Evolutionary conservation across 805 yeast genomes (phyloP).

Genomic region (Wickerhamiella slavikovae): DNA sequence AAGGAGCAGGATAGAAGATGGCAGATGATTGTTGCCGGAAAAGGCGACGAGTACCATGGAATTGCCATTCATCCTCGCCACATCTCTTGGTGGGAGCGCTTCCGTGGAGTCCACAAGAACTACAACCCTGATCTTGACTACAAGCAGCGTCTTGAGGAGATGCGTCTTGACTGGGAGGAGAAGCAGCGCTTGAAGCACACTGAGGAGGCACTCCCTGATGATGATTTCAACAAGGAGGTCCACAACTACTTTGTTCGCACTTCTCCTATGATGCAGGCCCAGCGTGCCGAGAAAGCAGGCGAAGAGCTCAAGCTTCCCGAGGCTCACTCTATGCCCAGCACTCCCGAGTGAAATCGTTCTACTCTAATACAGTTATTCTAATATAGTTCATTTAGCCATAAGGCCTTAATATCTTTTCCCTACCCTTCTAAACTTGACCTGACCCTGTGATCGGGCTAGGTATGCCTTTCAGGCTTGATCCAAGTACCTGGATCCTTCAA

Average conservation of each 20-base stretch:
- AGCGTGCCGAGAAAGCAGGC: constrained; percentile 6
- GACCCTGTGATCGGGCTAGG: no score
- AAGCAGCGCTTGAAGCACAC: constrained; percentile 14
- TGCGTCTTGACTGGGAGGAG: constrained; percentile 19
- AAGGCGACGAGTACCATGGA: constrained; percentile 21
- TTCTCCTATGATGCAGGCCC: constrained; percentile 16
- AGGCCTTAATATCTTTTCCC: no score
- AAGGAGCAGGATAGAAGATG: constrained; percentile 21
- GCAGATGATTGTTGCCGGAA: constrained; percentile 17
- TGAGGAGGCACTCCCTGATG: constrained; percentile 9
- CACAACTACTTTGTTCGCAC: constrained; percentile 19
- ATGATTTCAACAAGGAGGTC: constrained; percentile 14
- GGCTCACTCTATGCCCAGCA: constrained; percentile 5
- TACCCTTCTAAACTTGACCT: no score
- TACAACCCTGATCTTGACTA: constrained; percentile 21
- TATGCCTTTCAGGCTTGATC: no score
- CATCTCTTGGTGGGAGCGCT: constrained; percentile 19
- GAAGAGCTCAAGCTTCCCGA: constrained; percentile 17
- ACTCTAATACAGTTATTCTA: no score
- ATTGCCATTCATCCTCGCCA: constrained; percentile 20
- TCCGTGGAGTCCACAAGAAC: constrained; percentile 17
- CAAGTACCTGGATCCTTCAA: no score
- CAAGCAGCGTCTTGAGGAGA: constrained; percentile 20
- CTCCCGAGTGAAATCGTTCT: constrained; percentile 3
- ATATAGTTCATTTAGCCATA: no score